These are phyloP conservation scores for Ophiostoma angusticollis DNA, from an alignment of 2,329 filamentous ascomycete species.

Conservation along the genomic window DNA sequence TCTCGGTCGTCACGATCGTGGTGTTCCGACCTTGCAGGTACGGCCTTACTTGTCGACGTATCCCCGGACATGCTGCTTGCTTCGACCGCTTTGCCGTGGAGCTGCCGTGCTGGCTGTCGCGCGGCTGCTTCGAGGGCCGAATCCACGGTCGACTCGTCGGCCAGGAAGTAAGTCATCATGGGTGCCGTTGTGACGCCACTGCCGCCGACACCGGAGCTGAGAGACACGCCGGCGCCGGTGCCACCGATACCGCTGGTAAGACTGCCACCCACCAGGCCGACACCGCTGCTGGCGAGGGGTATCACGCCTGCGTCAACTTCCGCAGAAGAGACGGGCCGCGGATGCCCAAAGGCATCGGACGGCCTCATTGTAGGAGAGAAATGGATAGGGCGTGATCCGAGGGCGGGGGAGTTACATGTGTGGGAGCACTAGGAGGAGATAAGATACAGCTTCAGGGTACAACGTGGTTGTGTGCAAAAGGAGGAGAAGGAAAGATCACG, in stretches of 20 bases:
- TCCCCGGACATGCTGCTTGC: too few species aligned
- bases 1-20: too few species aligned
- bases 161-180: slow-evolving; percentile 38
- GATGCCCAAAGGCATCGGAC: slow-evolving; percentile 28
- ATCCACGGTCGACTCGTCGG: slow-evolving; percentile 35
- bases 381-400: not conserved
- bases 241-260: not conserved
- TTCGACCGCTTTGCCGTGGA: slow-evolving; percentile 1
- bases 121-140: slow-evolving; percentile 22
- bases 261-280: not conserved
- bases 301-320: slow-evolving; percentile 20
- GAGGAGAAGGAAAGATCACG: too few species aligned
- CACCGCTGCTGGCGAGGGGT: slow-evolving; percentile 11
- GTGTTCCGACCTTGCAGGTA: too few species aligned
- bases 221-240: not conserved
- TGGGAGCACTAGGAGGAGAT: too few species aligned
- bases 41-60: too few species aligned
- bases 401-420: not conserved
- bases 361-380: slow-evolving; percentile 27
- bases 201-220: not conserved
- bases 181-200: slow-evolving; percentile 12
- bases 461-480: too few species aligned
- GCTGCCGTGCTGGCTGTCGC: slow-evolving; percentile 6
- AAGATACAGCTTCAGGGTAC: too few species aligned
- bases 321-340: slow-evolving; percentile 23